phyloP scores from a whole-genome alignment of 1,139 yeast genomes.

The Suhomyces coccinellae region DNA sequence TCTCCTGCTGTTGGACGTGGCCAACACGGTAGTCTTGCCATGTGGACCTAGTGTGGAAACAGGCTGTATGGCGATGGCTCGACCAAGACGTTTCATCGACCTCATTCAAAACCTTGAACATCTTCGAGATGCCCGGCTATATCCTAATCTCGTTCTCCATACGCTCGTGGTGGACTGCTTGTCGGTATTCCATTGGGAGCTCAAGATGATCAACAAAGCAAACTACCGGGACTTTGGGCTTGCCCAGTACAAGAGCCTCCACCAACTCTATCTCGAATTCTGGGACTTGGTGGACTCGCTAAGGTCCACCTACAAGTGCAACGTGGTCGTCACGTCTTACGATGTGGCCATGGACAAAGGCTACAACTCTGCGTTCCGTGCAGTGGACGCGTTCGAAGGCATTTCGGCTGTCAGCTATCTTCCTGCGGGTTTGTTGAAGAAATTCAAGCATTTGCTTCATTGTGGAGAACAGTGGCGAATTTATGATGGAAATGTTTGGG shows the following conservation, averaged over 20 bases:
- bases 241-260: slow-evolving; percentile 9
- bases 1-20: neutral
- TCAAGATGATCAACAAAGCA: slow-evolving; percentile 19
- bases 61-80: neutral
- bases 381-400: slow-evolving; percentile 2
- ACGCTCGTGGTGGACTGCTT: slow-evolving; percentile 27
- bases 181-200: slow-evolving; percentile 38
- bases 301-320: slow-evolving; percentile 26
- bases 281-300: slow-evolving; percentile 16
- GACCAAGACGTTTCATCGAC: neutral
- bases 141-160: slow-evolving; percentile 14
- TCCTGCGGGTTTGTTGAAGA: slow-evolving; percentile 15
- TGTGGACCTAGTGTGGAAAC: slow-evolving; percentile 4
- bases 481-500: neutral
- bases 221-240: slow-evolving; percentile 18
- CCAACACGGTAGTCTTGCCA: slow-evolving; percentile 5
- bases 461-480: slow-evolving; percentile 5
- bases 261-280: slow-evolving; percentile 21
- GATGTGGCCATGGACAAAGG: slow-evolving; percentile 35
- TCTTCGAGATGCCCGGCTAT: slow-evolving; percentile 2
- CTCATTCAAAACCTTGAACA: slow-evolving; percentile 1
- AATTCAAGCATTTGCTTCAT: slow-evolving; percentile 20
- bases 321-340: slow-evolving; percentile 37
- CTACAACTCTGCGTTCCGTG: slow-evolving; percentile 17
- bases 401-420: slow-evolving; percentile 6